Evolutionary conservation across 208 protist species (phyloP), one percentile per base, ranked within the genome.

Genomic region (Crithidia expoeki): DNA sequence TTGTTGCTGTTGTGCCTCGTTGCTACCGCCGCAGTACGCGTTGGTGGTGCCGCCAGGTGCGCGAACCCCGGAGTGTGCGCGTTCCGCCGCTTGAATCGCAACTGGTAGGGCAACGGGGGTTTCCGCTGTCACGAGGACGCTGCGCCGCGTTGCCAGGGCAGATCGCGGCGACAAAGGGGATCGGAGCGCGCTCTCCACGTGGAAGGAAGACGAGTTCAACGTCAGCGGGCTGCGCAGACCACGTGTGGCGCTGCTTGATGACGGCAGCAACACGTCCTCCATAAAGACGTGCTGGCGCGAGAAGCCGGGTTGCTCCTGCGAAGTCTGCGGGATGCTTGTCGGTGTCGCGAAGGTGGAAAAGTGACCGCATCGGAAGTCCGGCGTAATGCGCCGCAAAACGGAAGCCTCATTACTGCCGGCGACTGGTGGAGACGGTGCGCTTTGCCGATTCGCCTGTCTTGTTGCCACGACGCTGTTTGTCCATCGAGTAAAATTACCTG

Each of bases 161-260:
- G 58, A 19, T 2, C 16, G 44, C 44, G 58, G 28, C 25, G 28
- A 14, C 42, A 64, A 2, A 5, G 27, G 38, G 2, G 58, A 64
- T 17, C 40, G 58, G 27, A 34, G 17, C 1, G n/a, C 28, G 19
- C 58, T 64, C 27, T 38, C 58, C 25, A 36, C 28, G 0, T 44
- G 27, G 1, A 23, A 16, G 28, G 58, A 50, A n/a, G 44, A 34
- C 12, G 58, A 27, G 38, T 64, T 44, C 1, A 64, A 1, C 17
- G 58, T 40, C 32, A 52, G 28, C 5, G 42, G 58, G 28, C 58
- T 64, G 27, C 27, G 38, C 58, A 64, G 27, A 12, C 23, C 25
- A 12, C 25, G 44, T 2, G 38, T 4, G 17, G 16, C 28, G 58
- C 17, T 62, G 57, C 19, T 58, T 9, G 23, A 32, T 9, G 50